Percentiles rank a stretch among this genome's conserved stretches.
These are phyloP conservation scores for Colletotrichum musicola DNA, from an alignment of 2,329 filamentous ascomycete species.

Conservation along the genomic window DNA sequence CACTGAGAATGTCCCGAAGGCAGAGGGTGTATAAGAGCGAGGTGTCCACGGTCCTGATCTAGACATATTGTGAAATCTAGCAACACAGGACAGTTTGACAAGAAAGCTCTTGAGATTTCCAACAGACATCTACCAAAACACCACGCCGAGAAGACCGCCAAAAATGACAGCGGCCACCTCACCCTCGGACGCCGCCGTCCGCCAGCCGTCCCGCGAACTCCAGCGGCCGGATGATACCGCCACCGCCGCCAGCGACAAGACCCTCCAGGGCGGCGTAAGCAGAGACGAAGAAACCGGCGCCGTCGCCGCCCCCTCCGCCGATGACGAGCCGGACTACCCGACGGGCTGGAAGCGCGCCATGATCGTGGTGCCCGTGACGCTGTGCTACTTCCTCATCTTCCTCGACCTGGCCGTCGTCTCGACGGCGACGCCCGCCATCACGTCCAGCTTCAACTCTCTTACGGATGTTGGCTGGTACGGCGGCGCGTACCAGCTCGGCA, in stretches of 20 bases:
- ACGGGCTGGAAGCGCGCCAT: not conserved
- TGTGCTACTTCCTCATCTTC: slow-evolving; percentile 51
- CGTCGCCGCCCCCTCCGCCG: not conserved
- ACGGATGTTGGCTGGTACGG: slow-evolving; percentile 61
- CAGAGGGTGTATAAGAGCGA: too few relatives aligned
- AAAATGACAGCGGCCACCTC: too few relatives aligned
- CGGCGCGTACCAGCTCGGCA: slow-evolving; percentile 50
- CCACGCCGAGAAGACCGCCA: too few relatives aligned
- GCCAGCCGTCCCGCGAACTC: too few relatives aligned
- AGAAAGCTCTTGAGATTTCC: too few relatives aligned
- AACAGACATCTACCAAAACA: too few relatives aligned
- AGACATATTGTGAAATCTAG: too few relatives aligned
- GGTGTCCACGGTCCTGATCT: too few relatives aligned
- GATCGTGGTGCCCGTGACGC: slow-evolving; percentile 44
- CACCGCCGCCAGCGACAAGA: not conserved
- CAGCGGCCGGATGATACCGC: not conserved
- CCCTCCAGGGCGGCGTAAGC: not conserved
- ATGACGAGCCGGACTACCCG: slow-evolving; percentile 2
- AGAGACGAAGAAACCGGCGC: not conserved
- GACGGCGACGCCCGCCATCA: slow-evolving; percentile 54
- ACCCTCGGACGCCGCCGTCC: too few relatives aligned
- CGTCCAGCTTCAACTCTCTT: slow-evolving; percentile 53
- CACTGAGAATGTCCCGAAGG: too few relatives aligned
- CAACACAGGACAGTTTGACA: too few relatives aligned
- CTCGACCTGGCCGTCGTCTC: slow-evolving; percentile 53